Evolutionary conservation across 805 yeast species (phyloP), one percentile per base, ranked within the genome.

Genomic region (Candida khao-thaluensis): DNA sequence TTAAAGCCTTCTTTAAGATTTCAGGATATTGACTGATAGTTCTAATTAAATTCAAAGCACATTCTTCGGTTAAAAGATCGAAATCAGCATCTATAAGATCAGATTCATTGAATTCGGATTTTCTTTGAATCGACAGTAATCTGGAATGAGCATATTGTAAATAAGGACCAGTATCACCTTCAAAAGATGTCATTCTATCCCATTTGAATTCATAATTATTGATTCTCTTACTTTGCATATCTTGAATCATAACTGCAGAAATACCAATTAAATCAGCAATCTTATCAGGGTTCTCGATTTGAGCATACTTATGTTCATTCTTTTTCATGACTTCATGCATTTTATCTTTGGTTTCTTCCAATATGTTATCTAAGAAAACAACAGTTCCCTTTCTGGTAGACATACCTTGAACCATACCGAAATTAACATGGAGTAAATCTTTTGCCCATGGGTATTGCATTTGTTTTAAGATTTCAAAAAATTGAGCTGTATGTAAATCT

Each of bases 131-230:
- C 5, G 97, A 89, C 68, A 95, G 79, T 60, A 93, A 79, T 67
- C 99, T 86, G 15, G 98, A 89, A 69, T 93, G 99, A 30, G 99
- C 98, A 59, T 93, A 93, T 68, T 93, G 99, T 62, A 93, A 76
- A 69, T 93, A 93, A 44, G 99, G 98, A 61, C 99, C 99, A 41
- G 99, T 93, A 67, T 93, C 99, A 67, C 99, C 99, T 73, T 93
- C 99, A 51, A 93, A 90, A 3, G 98, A 88, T 31, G 85, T 76
- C 97, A 93, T 93, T 72, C 99, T 85, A 55, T 86, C 88, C 99
- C 99, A 93, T 66, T 88, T 86, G 70, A 93, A 93, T 56, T 82
- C 87, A 71, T 93, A 93, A 71, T 93, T 91, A 73, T 91, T 89
- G 66, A 91, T 78, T 66, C 99, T 84, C 72, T 93, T 93, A 45